A percentile compares a stretch with the other conserved stretches of the same genome.
phyloP scores from a whole-genome alignment of 2,329 filamentous ascomycete species.

The Hawksworthiomyces lignivorus region DNA sequence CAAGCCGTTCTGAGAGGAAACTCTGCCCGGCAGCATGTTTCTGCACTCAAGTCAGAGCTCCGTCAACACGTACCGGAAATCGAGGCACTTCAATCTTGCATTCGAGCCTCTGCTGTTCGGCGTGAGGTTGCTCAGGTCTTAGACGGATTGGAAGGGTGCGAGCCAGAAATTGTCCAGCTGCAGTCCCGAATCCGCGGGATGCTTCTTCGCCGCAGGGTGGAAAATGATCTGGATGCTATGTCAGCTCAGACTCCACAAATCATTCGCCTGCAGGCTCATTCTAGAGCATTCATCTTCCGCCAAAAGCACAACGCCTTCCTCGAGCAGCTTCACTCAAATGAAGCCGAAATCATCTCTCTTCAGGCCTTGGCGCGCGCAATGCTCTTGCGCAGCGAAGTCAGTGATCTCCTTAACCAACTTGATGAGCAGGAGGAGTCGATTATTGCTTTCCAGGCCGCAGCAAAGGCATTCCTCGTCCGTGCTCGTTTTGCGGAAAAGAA shows the following conservation, averaged over 20 bases:
- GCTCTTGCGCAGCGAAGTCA: conserved; percentile 66
- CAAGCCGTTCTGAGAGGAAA: conserved; percentile 42
- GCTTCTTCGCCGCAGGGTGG: conserved; percentile 45
- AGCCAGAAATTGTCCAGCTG: conserved; percentile 39
- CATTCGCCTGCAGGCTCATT: conserved; percentile 56
- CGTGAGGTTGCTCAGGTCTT: conserved; percentile 41
- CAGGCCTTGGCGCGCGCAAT: conserved; percentile 75
- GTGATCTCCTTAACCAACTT: conserved; percentile 65
- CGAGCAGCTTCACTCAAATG: conserved; percentile 60
- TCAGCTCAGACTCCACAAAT: conserved; percentile 50
- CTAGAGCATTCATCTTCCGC: conserved; percentile 58
- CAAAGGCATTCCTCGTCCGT: conserved; percentile 67
- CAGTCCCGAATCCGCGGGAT: conserved; percentile 57
- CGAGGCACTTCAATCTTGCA: conserved; percentile 41
- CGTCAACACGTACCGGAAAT: conserved; percentile 35
- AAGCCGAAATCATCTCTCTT: conserved; percentile 58
- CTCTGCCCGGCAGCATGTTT: conserved; percentile 36
- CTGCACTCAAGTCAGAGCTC: conserved; percentile 41
- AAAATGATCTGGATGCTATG: conserved; percentile 45
- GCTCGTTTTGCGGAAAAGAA: conserved; percentile 75
- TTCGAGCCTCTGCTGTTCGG: conserved; percentile 48
- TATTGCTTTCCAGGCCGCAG: conserved; percentile 64
- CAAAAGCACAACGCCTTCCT: conserved; percentile 55
- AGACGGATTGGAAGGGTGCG: conserved; percentile 38
- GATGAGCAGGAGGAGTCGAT: conserved; percentile 77